Base-by-base conservation (phyloP, 768 basidiomycete species). In the Gloeopeniophorella convolvens region DNA sequence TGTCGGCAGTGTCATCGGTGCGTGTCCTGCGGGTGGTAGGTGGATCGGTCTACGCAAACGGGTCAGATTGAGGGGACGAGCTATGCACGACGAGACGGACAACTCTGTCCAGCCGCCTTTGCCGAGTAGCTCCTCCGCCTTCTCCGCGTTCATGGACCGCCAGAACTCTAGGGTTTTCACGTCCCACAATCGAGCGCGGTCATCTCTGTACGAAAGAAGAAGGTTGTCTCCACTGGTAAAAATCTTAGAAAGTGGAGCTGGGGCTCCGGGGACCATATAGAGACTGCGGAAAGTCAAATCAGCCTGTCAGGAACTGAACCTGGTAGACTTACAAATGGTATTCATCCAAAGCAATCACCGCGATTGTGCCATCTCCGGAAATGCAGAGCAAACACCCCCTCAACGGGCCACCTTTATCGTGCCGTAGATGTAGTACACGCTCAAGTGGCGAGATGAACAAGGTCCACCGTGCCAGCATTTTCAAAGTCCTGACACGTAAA, bases 151-250 rank as follows among this genome's bases (percentile, higher is more conserved):
- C 77, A 89, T 89, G 0, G 91, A 88, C 42, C 95, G 70, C 75
- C 90, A 78, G 58, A 98, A 85, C 59, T 96, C 93, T 49, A 77
- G 76, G 0, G 83, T 85, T 54, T 80, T 78, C 13, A 83, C 70
- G 59, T 97, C 89, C 92, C 96, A 99, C 2, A 94, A 67, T 34
- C 96, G 73, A 1, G 87, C 89, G 46, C 83, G 78, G 2, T 78
- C 81, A 54, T 88, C 82, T 3, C 71, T 71, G 64, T 97, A 97
- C 1, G 85, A 65, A 5, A 94, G 68, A 44, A 96, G 62, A 24
- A 96, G 64, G 50, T 89, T 83, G 46, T 84, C 76, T 13, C 75
- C 81, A 10, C 79, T 73, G 7, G 89, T 64, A 59, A 79, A 89
- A 13, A 95, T 64, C 37, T 73, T 65, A 30, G 69, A 66, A 16